A percentile compares a stretch with the other conserved stretches of the same genome.
Evolutionary conservation across 495 filamentous ascomycete genomes (phyloP).

Genomic region (Aspergillus indologenus): DNA sequence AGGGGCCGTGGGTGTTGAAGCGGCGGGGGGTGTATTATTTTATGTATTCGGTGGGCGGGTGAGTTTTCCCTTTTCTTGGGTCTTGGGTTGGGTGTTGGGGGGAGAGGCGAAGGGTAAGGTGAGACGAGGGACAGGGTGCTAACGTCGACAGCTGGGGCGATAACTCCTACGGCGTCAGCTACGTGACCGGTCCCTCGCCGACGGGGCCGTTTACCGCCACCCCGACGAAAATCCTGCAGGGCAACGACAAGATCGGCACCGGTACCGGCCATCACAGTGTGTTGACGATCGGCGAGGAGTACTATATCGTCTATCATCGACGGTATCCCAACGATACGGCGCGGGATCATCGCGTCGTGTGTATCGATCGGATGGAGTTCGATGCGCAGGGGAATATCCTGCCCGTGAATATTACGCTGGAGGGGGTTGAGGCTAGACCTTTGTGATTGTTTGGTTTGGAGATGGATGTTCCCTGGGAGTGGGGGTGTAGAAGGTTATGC

Average conservation of each 20-base stretch:
- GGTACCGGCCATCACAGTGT: conserved; percentile 44
- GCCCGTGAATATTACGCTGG: conserved; percentile 39
- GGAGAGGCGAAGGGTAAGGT: conserved; percentile 29
- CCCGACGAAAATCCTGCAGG: conserved; percentile 37
- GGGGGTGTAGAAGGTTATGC: no score
- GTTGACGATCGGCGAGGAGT: conserved; percentile 42
- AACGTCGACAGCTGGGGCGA: conserved; percentile 36
- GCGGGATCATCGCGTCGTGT: conserved; percentile 42
- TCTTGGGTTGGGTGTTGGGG: not conserved
- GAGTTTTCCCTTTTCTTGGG: conserved; percentile 11
- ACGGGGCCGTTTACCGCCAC: conserved; percentile 39
- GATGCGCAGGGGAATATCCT: conserved; percentile 39
- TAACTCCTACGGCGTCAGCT: conserved; percentile 45
- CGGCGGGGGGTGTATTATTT: conserved; percentile 43
- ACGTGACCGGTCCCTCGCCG: conserved; percentile 40
- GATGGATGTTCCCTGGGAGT: no score
- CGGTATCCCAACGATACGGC: conserved; percentile 38
- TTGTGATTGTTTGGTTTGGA: not conserved
- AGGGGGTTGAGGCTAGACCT: conserved; percentile 9
- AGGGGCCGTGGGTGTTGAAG: conserved; percentile 46
- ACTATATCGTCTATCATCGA: conserved; percentile 51
- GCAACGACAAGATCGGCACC: conserved; percentile 36
- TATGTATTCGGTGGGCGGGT: conserved; percentile 46
- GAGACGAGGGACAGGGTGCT: no score
- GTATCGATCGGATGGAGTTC: conserved; percentile 48